Conservation (phyloP, 495 filamentous ascomycete species). For the Daldinia grandis region DNA sequence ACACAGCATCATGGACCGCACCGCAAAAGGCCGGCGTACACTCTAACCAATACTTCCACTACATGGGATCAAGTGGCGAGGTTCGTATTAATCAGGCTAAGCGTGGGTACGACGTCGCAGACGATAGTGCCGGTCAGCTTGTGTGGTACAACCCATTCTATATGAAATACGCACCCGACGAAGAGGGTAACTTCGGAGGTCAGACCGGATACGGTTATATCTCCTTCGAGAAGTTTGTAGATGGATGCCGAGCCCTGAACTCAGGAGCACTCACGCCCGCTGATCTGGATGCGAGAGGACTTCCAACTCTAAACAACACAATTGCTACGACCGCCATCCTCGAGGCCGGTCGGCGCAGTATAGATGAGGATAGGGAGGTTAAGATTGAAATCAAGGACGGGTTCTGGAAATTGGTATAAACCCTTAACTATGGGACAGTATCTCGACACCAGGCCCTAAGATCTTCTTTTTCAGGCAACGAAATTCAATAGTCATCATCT, state of each 20-base stretch:
- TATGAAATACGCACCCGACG: slow-evolving; percentile 94
- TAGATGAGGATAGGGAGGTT: slow-evolving; percentile 82
- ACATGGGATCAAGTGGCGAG: slow-evolving; percentile 84
- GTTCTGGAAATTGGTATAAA: slow-evolving; percentile 74
- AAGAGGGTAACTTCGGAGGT: slow-evolving; percentile 92
- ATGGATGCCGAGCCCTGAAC: slow-evolving; percentile 82
- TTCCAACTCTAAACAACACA: slow-evolving; percentile 88
- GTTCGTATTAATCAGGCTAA: slow-evolving; percentile 92
- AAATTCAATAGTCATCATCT: neutral
- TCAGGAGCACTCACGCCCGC: slow-evolving; percentile 73
- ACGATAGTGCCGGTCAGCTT: slow-evolving; percentile 72
- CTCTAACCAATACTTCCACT: slow-evolving; percentile 96
- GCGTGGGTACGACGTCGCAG: slow-evolving; percentile 92
- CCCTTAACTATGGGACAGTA: neutral
- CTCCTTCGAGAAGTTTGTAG: slow-evolving; percentile 94
- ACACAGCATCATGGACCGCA: slow-evolving; percentile 94
- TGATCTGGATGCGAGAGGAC: slow-evolving; percentile 77
- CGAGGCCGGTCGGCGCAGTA: slow-evolving; percentile 80
- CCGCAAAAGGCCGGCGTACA: slow-evolving; percentile 92
- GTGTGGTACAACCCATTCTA: slow-evolving; percentile 96
- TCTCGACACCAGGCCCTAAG: neutral
- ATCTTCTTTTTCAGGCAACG: neutral
- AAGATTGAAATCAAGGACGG: slow-evolving; percentile 71
- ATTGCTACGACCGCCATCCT: slow-evolving; percentile 91
- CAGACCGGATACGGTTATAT: slow-evolving; percentile 92